phyloP scores from a whole-genome alignment of 2,329 filamentous ascomycete species.

The Ascocoryne sarcoides region DNA sequence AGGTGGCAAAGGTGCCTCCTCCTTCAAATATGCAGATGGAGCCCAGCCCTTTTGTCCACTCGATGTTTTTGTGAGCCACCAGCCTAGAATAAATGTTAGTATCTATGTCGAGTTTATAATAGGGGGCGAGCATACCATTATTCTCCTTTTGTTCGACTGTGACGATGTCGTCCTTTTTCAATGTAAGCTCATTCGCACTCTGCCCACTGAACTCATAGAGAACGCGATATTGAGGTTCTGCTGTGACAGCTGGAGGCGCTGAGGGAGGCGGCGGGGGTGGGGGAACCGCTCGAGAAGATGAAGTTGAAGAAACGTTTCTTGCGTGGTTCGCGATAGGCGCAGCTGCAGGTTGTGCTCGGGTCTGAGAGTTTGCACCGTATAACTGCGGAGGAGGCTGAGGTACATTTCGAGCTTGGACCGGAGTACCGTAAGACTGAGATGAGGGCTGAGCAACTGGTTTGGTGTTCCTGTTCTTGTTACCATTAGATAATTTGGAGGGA shows the following conservation, averaged over 20 bases:
- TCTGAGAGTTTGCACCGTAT: background rate
- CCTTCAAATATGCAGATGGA: constrained; percentile 88
- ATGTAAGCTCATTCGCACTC: constrained; percentile 74
- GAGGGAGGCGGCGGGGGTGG: constrained; percentile 57
- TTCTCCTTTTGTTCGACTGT: constrained; percentile 89
- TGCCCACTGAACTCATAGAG: constrained; percentile 87
- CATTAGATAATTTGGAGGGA: constrained; percentile 59
- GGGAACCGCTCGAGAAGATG: constrained; percentile 41
- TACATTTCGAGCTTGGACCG: constrained; percentile 13
- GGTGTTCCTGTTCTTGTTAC: constrained; percentile 26
- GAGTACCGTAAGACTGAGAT: background rate
- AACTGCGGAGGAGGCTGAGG: constrained; percentile 26
- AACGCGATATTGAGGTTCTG: constrained; percentile 77
- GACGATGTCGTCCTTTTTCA: constrained; percentile 72
- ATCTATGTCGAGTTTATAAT: constrained; percentile 1
- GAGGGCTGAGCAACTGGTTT: constrained; percentile 24
- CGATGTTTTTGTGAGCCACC: constrained; percentile 83
- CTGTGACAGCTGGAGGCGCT: constrained; percentile 52
- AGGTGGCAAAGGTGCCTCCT: constrained; percentile 56
- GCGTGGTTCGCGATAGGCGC: constrained; percentile 41
- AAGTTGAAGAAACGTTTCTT: constrained; percentile 45
- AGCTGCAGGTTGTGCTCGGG: background rate
- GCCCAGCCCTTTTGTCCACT: constrained; percentile 83
- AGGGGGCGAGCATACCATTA: constrained; percentile 60
- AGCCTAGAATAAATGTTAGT: constrained; percentile 52